Percentiles rank a stretch among this genome's conserved stretches.
Conservation (phyloP, 2,329 filamentous ascomycete genomes). For the Apiospora phragmitis region DNA sequence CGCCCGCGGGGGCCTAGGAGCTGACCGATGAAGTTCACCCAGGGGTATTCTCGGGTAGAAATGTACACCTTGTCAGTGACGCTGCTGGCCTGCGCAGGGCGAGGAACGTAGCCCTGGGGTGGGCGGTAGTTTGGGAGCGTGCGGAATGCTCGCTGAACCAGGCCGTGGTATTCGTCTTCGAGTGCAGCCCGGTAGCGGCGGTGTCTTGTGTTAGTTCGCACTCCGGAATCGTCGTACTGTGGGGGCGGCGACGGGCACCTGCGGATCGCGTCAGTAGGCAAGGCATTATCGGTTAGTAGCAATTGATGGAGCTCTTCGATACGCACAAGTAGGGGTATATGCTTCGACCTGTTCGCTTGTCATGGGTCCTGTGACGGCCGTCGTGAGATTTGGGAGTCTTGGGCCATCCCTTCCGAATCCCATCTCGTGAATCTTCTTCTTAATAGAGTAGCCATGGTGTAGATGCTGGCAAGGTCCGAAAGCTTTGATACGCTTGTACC, state of each 20-base stretch:
- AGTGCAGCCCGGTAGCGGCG: slow-evolving; percentile 75
- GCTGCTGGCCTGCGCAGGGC: slow-evolving; percentile 61
- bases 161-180: slow-evolving; percentile 76
- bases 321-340: slow-evolving; percentile 72
- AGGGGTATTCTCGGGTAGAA: slow-evolving; percentile 80
- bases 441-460: not conserved
- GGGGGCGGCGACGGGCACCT: slow-evolving; percentile 76
- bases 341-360: slow-evolving; percentile 78
- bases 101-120: slow-evolving; percentile 70
- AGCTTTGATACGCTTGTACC: not conserved
- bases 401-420: not conserved
- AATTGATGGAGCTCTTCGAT: slow-evolving; percentile 82
- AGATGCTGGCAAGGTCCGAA: not conserved
- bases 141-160: slow-evolving; percentile 77
- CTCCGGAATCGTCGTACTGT: slow-evolving; percentile 78
- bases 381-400: not conserved
- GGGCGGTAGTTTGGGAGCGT: slow-evolving; percentile 78
- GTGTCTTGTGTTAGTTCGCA: slow-evolving; percentile 78
- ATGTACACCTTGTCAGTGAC: slow-evolving; percentile 84
- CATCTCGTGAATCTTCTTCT: not conserved
- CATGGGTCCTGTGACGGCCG: slow-evolving; percentile 45
- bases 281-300: slow-evolving; percentile 75
- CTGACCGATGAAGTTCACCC: slow-evolving; percentile 88
- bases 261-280: slow-evolving; percentile 70
- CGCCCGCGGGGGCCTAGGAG: slow-evolving; percentile 83